Evolutionary conservation across 768 basidiomycete species (phyloP).

Genomic region (Peribolospora baueri): DNA sequence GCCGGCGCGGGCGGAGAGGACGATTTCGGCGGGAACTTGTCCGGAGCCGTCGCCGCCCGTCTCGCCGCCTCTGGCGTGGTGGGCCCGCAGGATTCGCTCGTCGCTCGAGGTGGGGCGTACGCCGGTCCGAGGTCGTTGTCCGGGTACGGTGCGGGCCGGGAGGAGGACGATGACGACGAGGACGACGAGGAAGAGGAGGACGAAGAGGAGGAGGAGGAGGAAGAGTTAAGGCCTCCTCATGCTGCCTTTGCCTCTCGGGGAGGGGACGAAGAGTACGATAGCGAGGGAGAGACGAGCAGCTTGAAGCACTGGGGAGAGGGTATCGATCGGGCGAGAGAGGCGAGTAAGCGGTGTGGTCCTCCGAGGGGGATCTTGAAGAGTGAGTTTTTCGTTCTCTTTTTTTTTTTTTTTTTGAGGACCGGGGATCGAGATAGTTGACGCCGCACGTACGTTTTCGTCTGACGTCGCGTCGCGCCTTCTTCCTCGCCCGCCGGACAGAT

Average conservation of each 20-base stretch:
- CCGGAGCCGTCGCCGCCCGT: conserved; percentile 7
- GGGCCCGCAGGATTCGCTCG: conserved; percentile 3
- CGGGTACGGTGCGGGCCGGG: conserved; percentile 20
- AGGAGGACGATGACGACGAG: conserved; percentile 32
- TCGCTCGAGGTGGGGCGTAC: not conserved
- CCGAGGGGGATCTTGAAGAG: conserved; percentile 74
- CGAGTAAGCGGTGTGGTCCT: conserved; percentile 54
- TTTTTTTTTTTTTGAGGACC: not conserved
- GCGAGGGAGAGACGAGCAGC: conserved; percentile 24
- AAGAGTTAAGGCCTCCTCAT: not conserved
- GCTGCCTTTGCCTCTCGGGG: not conserved
- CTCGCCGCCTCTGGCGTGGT: conserved; percentile 1
- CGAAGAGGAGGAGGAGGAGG: conserved; percentile 22
- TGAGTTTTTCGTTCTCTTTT: conserved; percentile 22
- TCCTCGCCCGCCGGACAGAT: conserved; percentile 23
- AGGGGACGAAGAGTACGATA: conserved; percentile 4
- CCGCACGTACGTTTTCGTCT: conserved; percentile 1
- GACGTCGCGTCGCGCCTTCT: not conserved
- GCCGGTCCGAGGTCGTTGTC: not conserved
- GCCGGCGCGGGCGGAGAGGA: not conserved
- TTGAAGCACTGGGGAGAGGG: conserved; percentile 13
- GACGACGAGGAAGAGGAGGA: conserved; percentile 45
- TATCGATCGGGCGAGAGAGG: conserved; percentile 17
- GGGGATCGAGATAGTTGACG: not conserved
- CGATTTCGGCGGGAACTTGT: conserved; percentile 1